Evolutionary conservation across 2,329 filamentous ascomycete genomes (phyloP).

Genomic region (Fusarium torulosum): DNA sequence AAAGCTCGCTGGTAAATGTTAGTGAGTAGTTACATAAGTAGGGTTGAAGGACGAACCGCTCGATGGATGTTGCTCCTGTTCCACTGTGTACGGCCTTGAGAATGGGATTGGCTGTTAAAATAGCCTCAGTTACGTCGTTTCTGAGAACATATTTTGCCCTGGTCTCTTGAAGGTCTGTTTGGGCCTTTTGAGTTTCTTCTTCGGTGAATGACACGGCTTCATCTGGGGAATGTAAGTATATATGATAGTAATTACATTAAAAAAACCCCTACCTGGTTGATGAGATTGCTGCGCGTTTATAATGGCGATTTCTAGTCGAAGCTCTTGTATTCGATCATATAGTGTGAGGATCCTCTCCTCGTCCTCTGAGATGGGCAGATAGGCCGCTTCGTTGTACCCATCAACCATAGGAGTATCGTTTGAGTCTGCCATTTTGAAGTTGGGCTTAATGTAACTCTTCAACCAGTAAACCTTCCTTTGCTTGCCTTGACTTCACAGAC

Average conservation of each 20-base stretch:
- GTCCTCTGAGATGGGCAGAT: slow-evolving; percentile 70
- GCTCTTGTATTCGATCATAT: slow-evolving; percentile 77
- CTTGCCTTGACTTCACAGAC: slow-evolving; percentile 11
- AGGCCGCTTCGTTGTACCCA: slow-evolving; percentile 52
- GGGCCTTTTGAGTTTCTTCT: slow-evolving; percentile 67
- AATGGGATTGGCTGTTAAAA: slow-evolving; percentile 79
- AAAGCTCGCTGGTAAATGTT: slow-evolving; percentile 67
- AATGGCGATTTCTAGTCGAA: slow-evolving; percentile 79
- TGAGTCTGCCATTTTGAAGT: slow-evolving; percentile 47
- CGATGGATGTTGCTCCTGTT: slow-evolving; percentile 71
- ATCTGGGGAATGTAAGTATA: slow-evolving; percentile 36
- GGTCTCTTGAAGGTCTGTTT: slow-evolving; percentile 76
- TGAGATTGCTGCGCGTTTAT: slow-evolving; percentile 63
- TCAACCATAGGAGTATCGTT: slow-evolving; percentile 48
- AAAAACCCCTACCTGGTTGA: slow-evolving; percentile 50
- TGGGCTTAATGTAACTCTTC: not conserved
- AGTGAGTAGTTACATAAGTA: slow-evolving; percentile 1
- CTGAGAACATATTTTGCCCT: slow-evolving; percentile 77
- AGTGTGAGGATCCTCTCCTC: slow-evolving; percentile 76
- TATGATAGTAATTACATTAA: not conserved
- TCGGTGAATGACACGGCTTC: slow-evolving; percentile 55
- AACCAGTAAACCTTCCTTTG: not conserved
- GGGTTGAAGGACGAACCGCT: slow-evolving; percentile 67
- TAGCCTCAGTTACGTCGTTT: slow-evolving; percentile 75
- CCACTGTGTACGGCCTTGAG: slow-evolving; percentile 81